These are phyloP conservation scores for Colletotrichum sansevieriae DNA, from an alignment of 2,329 filamentous ascomycete species.

Conservation along the genomic window DNA sequence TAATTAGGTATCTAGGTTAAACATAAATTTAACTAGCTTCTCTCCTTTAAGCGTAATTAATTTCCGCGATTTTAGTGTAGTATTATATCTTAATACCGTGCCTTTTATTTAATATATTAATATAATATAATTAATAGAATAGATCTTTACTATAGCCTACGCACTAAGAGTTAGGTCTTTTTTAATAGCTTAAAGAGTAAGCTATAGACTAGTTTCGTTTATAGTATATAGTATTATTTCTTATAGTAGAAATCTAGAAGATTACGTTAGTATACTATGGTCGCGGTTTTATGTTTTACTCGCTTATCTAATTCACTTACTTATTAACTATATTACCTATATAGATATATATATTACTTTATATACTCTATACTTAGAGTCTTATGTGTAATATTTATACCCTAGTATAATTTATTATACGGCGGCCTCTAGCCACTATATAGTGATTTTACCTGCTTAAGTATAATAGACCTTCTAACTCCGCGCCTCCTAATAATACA, in stretches of 20 bases:
- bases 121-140: not conserved
- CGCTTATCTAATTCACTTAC: too few relatives aligned
- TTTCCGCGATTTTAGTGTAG: conserved; percentile 26
- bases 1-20: conserved; percentile 30
- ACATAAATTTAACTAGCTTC: conserved; percentile 33
- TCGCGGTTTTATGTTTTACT: not conserved
- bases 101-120: not conserved
- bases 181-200: not conserved
- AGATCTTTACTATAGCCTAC: not conserved
- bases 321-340: not conserved
- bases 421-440: too few relatives aligned
- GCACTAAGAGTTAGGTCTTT: not conserved
- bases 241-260: too few relatives aligned
- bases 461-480: too few relatives aligned
- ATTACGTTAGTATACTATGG: too few relatives aligned
- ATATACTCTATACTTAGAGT: too few relatives aligned
- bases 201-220: not conserved
- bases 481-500: too few relatives aligned
- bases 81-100: conserved; percentile 7
- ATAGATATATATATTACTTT: too few relatives aligned
- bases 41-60: conserved; percentile 29
- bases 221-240: not conserved
- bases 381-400: too few relatives aligned
- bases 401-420: too few relatives aligned
- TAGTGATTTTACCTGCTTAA: too few relatives aligned